Evolutionary conservation across 345 rosid genomes (phyloP).

Genomic region (Syzygium jambos): DNA sequence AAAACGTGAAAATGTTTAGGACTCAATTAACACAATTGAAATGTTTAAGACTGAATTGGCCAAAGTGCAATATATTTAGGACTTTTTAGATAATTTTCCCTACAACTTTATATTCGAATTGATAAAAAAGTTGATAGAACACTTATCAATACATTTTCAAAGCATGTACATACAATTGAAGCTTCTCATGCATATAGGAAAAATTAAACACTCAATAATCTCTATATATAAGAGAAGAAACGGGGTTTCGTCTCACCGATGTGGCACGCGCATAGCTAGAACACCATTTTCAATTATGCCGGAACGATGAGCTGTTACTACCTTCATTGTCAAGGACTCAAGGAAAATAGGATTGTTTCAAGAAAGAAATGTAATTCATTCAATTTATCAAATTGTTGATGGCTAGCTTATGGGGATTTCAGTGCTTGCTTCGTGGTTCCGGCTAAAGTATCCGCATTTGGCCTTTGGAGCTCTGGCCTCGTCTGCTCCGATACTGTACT

Average conservation of each 20-base stretch:
- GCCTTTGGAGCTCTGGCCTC: constrained; percentile 61
- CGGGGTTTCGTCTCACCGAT: background rate
- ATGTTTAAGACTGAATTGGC: too few species aligned
- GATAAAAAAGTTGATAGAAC: background rate
- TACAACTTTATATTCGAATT: too few species aligned
- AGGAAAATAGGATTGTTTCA: background rate
- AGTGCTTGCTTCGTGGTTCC: constrained; percentile 72
- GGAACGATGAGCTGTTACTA: background rate
- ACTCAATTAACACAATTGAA: too few species aligned
- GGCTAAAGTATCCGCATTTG: constrained; percentile 61
- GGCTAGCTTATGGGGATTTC: background rate
- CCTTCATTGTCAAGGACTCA: background rate
- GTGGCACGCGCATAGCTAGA: background rate
- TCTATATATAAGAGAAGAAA: background rate
- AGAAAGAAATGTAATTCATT: background rate
- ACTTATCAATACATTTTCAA: background rate
- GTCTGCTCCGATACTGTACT: constrained; percentile 65
- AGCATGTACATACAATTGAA: background rate
- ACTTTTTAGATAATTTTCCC: too few species aligned
- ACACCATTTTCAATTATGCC: background rate
- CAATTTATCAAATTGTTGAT: background rate
- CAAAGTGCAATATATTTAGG: too few species aligned
- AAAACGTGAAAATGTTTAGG: too few species aligned
- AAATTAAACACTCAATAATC: background rate
- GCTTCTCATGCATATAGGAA: background rate